These are phyloP conservation scores for Kodamaea nitidulidarum DNA, from an alignment of 805 yeast genomes.

Conservation along the genomic window DNA sequence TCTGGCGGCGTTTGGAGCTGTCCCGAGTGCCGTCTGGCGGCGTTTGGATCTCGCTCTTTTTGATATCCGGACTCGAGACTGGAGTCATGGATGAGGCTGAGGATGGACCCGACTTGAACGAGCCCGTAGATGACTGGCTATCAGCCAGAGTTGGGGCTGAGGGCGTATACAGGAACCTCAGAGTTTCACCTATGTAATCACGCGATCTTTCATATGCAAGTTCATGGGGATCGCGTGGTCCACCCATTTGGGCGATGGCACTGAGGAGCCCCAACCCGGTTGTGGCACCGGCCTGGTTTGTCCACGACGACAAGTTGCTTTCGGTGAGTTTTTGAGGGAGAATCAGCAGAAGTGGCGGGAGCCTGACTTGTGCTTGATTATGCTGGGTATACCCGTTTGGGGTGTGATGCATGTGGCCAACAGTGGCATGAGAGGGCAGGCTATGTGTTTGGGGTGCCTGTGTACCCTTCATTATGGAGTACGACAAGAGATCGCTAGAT, in stretches of 20 bases:
- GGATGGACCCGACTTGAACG: conserved; percentile 1
- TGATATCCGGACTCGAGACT: conserved; percentile 7
- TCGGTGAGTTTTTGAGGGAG: conserved; percentile 7
- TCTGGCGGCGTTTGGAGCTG: conserved; percentile 48
- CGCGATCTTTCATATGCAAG: not conserved
- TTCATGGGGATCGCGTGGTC: not conserved
- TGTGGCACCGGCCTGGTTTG: conserved; percentile 3
- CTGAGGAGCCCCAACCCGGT: conserved; percentile 9
- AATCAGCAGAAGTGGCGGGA: conserved; percentile 4
- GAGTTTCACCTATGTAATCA: not conserved
- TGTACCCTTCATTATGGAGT: conserved; percentile 33
- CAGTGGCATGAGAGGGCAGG: conserved; percentile 1
- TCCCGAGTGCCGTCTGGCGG: conserved; percentile 1
- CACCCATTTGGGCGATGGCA: conserved; percentile 9
- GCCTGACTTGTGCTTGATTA: not conserved
- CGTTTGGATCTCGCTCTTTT: conserved; percentile 4
- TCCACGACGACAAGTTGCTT: conserved; percentile 7
- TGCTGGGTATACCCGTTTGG: not conserved
- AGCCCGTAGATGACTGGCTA: not conserved
- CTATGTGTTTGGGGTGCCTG: conserved; percentile 1
- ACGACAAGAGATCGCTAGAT: conserved; percentile 34
- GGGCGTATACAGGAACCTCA: not conserved
- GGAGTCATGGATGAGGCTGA: conserved; percentile 6
- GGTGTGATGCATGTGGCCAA: conserved; percentile 1
- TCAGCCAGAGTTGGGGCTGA: not conserved